Conservation (phyloP, 495 filamentous ascomycete genomes). For the Annulohypoxylon nitens region DNA sequence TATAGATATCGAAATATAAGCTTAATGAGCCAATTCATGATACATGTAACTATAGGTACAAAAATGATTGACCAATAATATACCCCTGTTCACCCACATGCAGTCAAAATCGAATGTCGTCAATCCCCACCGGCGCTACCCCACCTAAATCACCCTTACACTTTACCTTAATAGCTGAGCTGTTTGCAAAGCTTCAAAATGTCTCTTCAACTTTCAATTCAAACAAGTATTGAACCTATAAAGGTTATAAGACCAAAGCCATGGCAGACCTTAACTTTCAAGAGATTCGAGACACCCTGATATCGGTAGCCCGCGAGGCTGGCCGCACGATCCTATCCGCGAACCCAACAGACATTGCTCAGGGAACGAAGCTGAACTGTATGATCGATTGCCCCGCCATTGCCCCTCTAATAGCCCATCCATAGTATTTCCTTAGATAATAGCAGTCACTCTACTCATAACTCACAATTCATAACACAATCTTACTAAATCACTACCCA, state of each 20-base stretch:
- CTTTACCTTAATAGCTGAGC: constrained; percentile 6
- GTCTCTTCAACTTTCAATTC: not conserved
- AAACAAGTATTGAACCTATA: constrained; percentile 1
- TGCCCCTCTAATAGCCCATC: constrained; percentile 27
- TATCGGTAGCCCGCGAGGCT: constrained; percentile 79
- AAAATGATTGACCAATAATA: constrained; percentile 23
- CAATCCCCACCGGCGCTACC: constrained; percentile 27
- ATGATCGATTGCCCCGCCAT: constrained; percentile 43
- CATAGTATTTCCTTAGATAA: constrained; percentile 1
- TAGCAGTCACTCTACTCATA: not conserved
- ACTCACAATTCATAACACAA: not conserved
- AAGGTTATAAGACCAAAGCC: constrained; percentile 13
- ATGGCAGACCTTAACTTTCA: constrained; percentile 74
- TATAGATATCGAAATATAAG: not conserved
- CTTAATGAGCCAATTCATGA: not conserved
- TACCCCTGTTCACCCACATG: constrained; percentile 39
- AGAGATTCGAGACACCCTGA: constrained; percentile 83
- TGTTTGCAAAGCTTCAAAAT: constrained; percentile 16
- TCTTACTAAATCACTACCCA: constrained; percentile 4
- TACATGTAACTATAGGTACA: not conserved
- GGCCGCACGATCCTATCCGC: constrained; percentile 85
- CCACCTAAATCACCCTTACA: constrained; percentile 25
- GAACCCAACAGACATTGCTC: constrained; percentile 71
- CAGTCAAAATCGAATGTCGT: constrained; percentile 18
- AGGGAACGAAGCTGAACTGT: constrained; percentile 91